Conservation (phyloP, 805 yeast species). For the Zygotorulaspora sp. region DNA sequence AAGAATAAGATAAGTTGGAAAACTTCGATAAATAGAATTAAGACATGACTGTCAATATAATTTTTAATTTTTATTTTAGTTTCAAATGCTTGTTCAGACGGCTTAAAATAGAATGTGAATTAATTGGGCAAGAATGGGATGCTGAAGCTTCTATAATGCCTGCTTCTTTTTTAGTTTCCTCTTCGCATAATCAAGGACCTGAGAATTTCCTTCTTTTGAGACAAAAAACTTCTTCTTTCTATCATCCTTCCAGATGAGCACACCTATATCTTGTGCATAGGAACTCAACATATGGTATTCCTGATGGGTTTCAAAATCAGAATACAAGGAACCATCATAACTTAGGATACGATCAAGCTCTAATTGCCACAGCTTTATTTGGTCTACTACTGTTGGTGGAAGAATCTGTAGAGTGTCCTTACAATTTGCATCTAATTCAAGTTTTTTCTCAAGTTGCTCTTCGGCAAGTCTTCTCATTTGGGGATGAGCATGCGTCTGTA, state of each 20-base stretch:
- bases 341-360: slow-evolving; percentile 90
- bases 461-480: slow-evolving; percentile 78
- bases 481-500: slow-evolving; percentile 90
- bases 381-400: slow-evolving; percentile 97
- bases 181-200: slow-evolving; percentile 86
- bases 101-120: too few species aligned
- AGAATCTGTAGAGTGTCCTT: slow-evolving; percentile 56
- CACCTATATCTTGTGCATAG: slow-evolving; percentile 90
- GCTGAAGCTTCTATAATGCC: too few species aligned
- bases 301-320: slow-evolving; percentile 71
- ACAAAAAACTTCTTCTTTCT: slow-evolving; percentile 73
- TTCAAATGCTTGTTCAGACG: too few species aligned
- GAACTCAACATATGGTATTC: slow-evolving; percentile 69
- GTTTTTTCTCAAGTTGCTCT: slow-evolving; percentile 58
- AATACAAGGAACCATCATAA: slow-evolving; percentile 80
- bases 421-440: slow-evolving; percentile 49
- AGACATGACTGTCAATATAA: too few species aligned
- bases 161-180: slow-evolving; percentile 38
- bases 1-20: too few species aligned
- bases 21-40: too few species aligned
- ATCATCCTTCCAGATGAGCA: slow-evolving; percentile 80
- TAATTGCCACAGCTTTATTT: slow-evolving; percentile 91
- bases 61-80: too few species aligned
- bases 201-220: slow-evolving; percentile 78
- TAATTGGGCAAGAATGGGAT: too few species aligned